These are phyloP conservation scores for Colletotrichum eremochloae DNA, from an alignment of 2,329 filamentous ascomycete genomes.

Conservation along the genomic window DNA sequence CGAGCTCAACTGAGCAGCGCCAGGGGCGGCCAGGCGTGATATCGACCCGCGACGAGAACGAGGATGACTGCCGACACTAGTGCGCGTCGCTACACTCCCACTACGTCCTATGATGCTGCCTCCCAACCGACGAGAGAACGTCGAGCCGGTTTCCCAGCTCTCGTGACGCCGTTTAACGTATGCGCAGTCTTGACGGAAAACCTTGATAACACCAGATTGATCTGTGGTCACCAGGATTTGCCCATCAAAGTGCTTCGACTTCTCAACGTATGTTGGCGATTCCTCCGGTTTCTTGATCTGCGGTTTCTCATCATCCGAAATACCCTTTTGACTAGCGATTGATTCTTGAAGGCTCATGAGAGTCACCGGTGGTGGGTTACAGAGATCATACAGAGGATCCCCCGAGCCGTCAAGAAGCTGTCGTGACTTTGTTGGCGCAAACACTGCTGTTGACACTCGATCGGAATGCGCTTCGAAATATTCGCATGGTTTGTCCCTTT, in stretches of 20 bases:
- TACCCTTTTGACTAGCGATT: conserved; percentile 56
- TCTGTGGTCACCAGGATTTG: conserved; percentile 95
- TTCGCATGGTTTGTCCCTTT: conserved; percentile 87
- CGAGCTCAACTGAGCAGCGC: conserved; percentile 56
- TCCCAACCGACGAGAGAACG: conserved; percentile 76
- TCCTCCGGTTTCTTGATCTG: conserved; percentile 68
- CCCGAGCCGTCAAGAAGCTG: conserved; percentile 84
- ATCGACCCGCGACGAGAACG: conserved; percentile 70
- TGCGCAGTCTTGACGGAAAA: conserved; percentile 95
- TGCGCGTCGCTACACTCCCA: conserved; percentile 68
- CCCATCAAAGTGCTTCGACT: conserved; percentile 81
- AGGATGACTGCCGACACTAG: conserved; percentile 61
- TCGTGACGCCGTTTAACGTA: conserved; percentile 82
- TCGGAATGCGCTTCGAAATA: conserved; percentile 91
- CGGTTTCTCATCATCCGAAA: conserved; percentile 52
- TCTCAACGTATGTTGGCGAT: conserved; percentile 81
- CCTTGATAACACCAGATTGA: conserved; percentile 88
- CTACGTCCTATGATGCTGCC: conserved; percentile 70
- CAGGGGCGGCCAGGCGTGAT: conserved; percentile 49
- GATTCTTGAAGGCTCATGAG: conserved; percentile 80
- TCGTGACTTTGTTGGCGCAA: conserved; percentile 84
- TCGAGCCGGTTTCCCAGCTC: conserved; percentile 82
- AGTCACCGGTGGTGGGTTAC: conserved; percentile 92
- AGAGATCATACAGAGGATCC: conserved; percentile 95
- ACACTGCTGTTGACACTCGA: conserved; percentile 89